phyloP scores from a whole-genome alignment of 2,329 filamentous ascomycete genomes.

The Microdochium trichocladiopsis region DNA sequence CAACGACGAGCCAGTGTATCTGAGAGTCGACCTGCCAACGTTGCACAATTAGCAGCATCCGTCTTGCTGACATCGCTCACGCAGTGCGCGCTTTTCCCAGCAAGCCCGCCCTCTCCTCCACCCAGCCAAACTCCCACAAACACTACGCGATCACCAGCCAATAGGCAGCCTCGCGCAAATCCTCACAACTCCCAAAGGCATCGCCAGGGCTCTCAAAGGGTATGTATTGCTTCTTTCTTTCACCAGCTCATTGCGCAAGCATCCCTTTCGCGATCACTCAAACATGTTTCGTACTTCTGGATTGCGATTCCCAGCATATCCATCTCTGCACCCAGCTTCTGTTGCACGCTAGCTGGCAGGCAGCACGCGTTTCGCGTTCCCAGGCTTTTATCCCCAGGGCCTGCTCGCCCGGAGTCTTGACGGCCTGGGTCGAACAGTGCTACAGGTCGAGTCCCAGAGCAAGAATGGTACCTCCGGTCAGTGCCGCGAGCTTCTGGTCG shows the following conservation, averaged over 20 bases:
- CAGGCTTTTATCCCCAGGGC: too few relatives aligned
- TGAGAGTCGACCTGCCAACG: not conserved
- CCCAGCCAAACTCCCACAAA: not conserved
- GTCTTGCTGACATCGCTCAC: not conserved
- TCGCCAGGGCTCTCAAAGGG: not conserved
- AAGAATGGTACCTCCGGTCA: not conserved
- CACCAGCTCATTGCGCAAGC: not conserved
- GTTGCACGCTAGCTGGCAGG: too few relatives aligned
- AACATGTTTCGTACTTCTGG: too few relatives aligned
- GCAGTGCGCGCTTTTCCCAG: not conserved
- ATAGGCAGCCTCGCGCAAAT: not conserved
- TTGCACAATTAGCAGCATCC: not conserved
- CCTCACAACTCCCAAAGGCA: not conserved
- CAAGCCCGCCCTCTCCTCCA: not conserved
- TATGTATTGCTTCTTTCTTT: not conserved
- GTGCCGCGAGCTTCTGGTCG: not conserved
- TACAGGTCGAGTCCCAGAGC: not conserved
- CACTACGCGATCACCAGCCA: not conserved
- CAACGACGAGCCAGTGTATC: not conserved
- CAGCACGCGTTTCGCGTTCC: too few relatives aligned
- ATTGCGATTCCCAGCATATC: too few relatives aligned
- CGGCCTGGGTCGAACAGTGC: too few relatives aligned
- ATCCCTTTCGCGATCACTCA: not conserved
- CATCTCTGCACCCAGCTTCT: too few relatives aligned
- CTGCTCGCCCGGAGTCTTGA: too few relatives aligned